Evolutionary conservation across 1,284 basidiomycete genomes (phyloP), one percentile per base, ranked within the genome.

Genomic region (Cutaneotrichosporon spelunceum): DNA sequence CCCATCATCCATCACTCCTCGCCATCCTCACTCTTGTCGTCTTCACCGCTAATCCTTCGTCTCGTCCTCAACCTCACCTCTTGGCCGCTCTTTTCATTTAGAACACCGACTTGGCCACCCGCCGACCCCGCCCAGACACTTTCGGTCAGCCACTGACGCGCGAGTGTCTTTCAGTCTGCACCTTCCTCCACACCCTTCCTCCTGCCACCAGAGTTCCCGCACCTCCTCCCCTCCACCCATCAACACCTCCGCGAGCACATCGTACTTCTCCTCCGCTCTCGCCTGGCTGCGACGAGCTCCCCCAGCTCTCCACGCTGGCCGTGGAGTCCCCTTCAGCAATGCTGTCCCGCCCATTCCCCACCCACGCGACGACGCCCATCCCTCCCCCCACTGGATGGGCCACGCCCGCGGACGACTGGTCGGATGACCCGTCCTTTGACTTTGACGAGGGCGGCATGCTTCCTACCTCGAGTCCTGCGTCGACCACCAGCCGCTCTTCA

Each of bases 341-440:
- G 19, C 26, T 29, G 24, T 23, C 26, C 48, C 48, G 27, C 14
- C 9, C 19, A 26, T 26, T 6, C 14, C 14, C 48, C 24, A 13
- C 19, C 29, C 47, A 34, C 9, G 13, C 26, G 44, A 26, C 55
- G 33, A 62, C 62, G 57, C 67, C 67, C 29, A 53, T 70, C 21
- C 72, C 70, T 4, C 71, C 70, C 3, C 68, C 71, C 2, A 65
- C 66, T 2, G 65, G 66, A 11, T 58, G 63, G 9, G 63, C 64
- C 34, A 59, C 69, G 23, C 68, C 70, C 1, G 66, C 70, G 5
- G 75, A 77, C 45, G 72, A 77, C 64, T 77, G 75, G 75, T 65
- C 69, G 11, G 71, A 77, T 29, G 73, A 76, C 53, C 69, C 70
- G 6, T 74, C 73, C 13, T 77, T 77, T 57, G 72, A 75, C 53